Conservation (phyloP, 2,329 filamentous ascomycete species). For the Endoconidiophora laricicola region DNA sequence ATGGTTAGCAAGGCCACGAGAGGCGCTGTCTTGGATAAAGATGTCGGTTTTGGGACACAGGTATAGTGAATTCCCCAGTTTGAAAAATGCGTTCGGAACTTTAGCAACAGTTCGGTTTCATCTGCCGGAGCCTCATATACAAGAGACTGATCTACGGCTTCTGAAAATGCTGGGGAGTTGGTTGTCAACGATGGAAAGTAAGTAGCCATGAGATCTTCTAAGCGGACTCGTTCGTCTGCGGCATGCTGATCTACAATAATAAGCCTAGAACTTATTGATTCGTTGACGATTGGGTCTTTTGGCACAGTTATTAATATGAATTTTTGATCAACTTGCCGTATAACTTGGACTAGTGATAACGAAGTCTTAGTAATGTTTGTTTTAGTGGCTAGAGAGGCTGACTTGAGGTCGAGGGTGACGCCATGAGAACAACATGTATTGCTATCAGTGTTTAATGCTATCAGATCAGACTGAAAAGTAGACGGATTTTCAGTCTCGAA, state of each 20-base stretch:
- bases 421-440: too few species aligned
- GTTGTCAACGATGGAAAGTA: constrained; percentile 26
- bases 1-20: constrained; percentile 28
- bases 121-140: constrained; percentile 44
- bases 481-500: constrained; percentile 27
- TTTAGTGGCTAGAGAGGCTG: not conserved
- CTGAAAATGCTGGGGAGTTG: constrained; percentile 17
- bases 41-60: not conserved
- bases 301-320: constrained; percentile 49
- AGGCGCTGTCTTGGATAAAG: constrained; percentile 1
- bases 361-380: constrained; percentile 44
- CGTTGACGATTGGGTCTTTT: constrained; percentile 21
- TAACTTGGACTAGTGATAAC: constrained; percentile 43
- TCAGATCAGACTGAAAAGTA: too few species aligned
- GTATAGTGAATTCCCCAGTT: constrained; percentile 57
- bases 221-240: constrained; percentile 70
- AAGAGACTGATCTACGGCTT: constrained; percentile 35
- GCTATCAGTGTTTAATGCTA: too few species aligned
- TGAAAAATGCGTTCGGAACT: constrained; percentile 39
- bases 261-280: constrained; percentile 12
- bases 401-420: constrained; percentile 1
- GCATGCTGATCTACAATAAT: constrained; percentile 84
- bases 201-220: constrained; percentile 51
- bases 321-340: constrained; percentile 77
- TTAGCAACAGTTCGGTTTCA: constrained; percentile 43